These are phyloP conservation scores for Nigrospora sphaerica DNA, from an alignment of 2,329 filamentous ascomycete species.

Conservation along the genomic window DNA sequence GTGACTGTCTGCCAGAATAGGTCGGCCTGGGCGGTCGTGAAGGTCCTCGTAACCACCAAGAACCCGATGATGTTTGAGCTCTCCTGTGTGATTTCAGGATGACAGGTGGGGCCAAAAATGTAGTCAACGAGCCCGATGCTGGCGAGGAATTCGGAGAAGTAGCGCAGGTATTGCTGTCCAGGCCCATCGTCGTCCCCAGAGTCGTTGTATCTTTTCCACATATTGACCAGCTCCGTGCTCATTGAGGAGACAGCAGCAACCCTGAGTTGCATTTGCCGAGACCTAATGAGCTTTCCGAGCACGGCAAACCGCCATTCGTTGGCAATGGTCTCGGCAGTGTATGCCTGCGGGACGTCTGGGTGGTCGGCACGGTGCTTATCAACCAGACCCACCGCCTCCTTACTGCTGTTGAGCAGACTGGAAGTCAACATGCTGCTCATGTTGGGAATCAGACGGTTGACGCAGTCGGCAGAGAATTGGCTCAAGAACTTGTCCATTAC, in stretches of 20 bases:
- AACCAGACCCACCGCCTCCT: slow-evolving; percentile 25
- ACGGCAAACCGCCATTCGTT: slow-evolving; percentile 64
- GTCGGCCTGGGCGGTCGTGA: slow-evolving; percentile 65
- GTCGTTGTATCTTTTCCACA: slow-evolving; percentile 56
- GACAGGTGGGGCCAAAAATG: slow-evolving; percentile 82
- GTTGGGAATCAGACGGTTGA: slow-evolving; percentile 27
- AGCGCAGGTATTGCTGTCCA: slow-evolving; percentile 43
- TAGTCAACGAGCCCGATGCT: slow-evolving; percentile 72
- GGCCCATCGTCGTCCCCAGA: slow-evolving; percentile 20
- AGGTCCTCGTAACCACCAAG: slow-evolving; percentile 70
- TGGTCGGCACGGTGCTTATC: slow-evolving; percentile 22
- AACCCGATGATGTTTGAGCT: slow-evolving; percentile 84
- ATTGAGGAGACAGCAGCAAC: slow-evolving; percentile 71
- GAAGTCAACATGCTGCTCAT: slow-evolving; percentile 37
- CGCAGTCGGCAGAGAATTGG: slow-evolving; percentile 38
- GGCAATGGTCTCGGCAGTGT: slow-evolving; percentile 42
- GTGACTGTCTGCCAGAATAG: slow-evolving; percentile 78
- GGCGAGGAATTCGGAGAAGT: slow-evolving; percentile 63
- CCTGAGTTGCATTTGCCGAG: slow-evolving; percentile 84
- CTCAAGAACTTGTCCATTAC: slow-evolving; percentile 51
- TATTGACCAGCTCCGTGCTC: slow-evolving; percentile 59
- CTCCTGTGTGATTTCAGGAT: slow-evolving; percentile 79
- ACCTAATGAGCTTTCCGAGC: slow-evolving; percentile 66
- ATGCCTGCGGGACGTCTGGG: slow-evolving; percentile 29
- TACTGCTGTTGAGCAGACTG: slow-evolving; percentile 29